These are phyloP conservation scores for Nakazawaea anatomiae DNA, from an alignment of 805 yeast genomes.

Conservation along the genomic window DNA sequence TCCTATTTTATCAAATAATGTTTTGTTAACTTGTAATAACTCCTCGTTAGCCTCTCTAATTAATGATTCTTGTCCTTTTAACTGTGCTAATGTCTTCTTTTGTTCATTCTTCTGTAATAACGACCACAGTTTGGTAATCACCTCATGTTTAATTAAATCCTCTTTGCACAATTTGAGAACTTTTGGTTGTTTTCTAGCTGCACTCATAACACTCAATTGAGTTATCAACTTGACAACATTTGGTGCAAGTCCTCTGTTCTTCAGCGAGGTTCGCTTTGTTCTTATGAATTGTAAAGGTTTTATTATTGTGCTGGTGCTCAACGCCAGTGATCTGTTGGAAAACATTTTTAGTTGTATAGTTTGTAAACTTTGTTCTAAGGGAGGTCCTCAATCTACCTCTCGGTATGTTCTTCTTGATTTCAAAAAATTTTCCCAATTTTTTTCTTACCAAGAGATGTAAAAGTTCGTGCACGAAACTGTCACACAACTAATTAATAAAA, in stretches of 20 bases:
- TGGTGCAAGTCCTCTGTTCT: slow-evolving; percentile 33
- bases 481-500: no score
- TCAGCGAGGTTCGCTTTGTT: slow-evolving; percentile 42
- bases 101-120: slow-evolving; percentile 49
- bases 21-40: slow-evolving; percentile 45
- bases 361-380: no score
- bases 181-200: slow-evolving; percentile 83
- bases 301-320: background rate
- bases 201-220: slow-evolving; percentile 78
- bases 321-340: background rate
- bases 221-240: slow-evolving; percentile 21
- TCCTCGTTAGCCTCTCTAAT: slow-evolving; percentile 71
- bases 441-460: no score
- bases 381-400: background rate
- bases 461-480: no score
- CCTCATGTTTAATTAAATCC: slow-evolving; percentile 79
- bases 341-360: background rate
- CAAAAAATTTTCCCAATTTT: no score
- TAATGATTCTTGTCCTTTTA: slow-evolving; percentile 56
- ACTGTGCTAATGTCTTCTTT: slow-evolving; percentile 29
- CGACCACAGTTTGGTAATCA: slow-evolving; percentile 81
- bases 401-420: no score
- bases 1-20: slow-evolving; percentile 59
- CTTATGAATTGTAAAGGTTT: slow-evolving; percentile 26
- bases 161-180: slow-evolving; percentile 69